Conservation (phyloP, 805 yeast genomes). For the Wickerhamomyces tratensis region DNA sequence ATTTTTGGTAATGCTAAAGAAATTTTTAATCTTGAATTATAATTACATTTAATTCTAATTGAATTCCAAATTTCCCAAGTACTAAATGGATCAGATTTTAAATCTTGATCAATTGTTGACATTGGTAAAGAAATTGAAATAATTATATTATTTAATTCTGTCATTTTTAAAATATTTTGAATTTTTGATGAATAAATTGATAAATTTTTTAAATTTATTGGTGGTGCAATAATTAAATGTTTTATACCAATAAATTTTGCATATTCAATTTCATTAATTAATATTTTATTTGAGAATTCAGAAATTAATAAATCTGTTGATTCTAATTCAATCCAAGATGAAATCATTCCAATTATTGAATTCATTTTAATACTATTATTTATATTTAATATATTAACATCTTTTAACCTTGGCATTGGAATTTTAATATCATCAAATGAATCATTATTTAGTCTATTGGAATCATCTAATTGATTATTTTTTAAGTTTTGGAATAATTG, state of each 20-base stretch:
- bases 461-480: background rate
- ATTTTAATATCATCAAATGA: slow-evolving; percentile 17
- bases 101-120: slow-evolving; percentile 31
- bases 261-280: slow-evolving; percentile 47
- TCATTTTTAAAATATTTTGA: slow-evolving; percentile 21
- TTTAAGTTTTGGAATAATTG: slow-evolving; percentile 25
- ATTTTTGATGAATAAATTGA: slow-evolving; percentile 38
- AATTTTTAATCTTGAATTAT: slow-evolving; percentile 49
- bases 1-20: slow-evolving; percentile 67
- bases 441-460: too few species aligned
- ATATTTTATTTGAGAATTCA: slow-evolving; percentile 45
- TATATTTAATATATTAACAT: slow-evolving; percentile 29
- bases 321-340: slow-evolving; percentile 67
- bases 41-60: slow-evolving; percentile 44
- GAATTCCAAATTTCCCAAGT: slow-evolving; percentile 76
- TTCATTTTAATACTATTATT: slow-evolving; percentile 26
- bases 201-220: slow-evolving; percentile 43
- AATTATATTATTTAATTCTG: slow-evolving; percentile 16
- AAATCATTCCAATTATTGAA: slow-evolving; percentile 42
- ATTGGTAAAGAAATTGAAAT: slow-evolving; percentile 40
- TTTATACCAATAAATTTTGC: slow-evolving; percentile 50
- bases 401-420: slow-evolving; percentile 30
- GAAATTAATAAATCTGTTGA: slow-evolving; percentile 38
- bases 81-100: slow-evolving; percentile 35
- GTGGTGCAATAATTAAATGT: slow-evolving; percentile 54